Evolutionary conservation across 257 asterid species (phyloP).

Genomic region (Penstemon newberryi): DNA sequence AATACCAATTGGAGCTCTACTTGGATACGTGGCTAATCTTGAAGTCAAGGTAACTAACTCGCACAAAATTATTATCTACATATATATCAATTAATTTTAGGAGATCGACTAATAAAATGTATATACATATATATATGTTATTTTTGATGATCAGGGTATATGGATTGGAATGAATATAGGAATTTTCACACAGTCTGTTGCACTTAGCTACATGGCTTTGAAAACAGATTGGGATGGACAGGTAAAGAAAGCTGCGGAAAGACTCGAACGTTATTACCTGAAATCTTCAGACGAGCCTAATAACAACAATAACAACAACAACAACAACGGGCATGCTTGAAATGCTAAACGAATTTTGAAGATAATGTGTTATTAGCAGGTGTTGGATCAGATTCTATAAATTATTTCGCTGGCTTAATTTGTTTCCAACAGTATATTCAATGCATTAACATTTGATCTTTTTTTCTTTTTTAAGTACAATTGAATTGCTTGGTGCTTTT

Average conservation of each 20-base stretch:
- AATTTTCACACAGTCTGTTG: slow-evolving; percentile 53
- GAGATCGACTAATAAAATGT: too few relatives aligned
- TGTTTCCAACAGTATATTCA: too few relatives aligned
- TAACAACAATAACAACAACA: background rate
- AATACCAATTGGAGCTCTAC: slow-evolving; percentile 52
- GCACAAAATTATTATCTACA: too few relatives aligned
- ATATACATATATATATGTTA: background rate
- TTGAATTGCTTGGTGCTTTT: too few relatives aligned
- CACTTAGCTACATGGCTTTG: slow-evolving; percentile 71
- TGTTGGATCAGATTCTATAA: too few relatives aligned
- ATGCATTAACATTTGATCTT: too few relatives aligned
- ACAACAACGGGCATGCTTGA: slow-evolving; percentile 2
- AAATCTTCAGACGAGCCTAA: background rate
- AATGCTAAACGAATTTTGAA: background rate
- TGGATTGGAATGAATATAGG: slow-evolving; percentile 89
- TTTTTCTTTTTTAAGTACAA: too few relatives aligned
- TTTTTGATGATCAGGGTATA: slow-evolving; percentile 55
- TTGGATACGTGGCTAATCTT: slow-evolving; percentile 49
- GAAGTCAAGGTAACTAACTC: slow-evolving; percentile 46
- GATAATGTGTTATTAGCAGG: too few relatives aligned
- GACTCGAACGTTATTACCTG: slow-evolving; percentile 35
- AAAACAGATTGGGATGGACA: slow-evolving; percentile 77
- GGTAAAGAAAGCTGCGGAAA: slow-evolving; percentile 45
- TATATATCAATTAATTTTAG: too few relatives aligned
- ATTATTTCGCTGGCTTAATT: too few relatives aligned